Base-by-base conservation (phyloP, 2,329 filamentous ascomycete species). In the Penicillium carneum region DNA sequence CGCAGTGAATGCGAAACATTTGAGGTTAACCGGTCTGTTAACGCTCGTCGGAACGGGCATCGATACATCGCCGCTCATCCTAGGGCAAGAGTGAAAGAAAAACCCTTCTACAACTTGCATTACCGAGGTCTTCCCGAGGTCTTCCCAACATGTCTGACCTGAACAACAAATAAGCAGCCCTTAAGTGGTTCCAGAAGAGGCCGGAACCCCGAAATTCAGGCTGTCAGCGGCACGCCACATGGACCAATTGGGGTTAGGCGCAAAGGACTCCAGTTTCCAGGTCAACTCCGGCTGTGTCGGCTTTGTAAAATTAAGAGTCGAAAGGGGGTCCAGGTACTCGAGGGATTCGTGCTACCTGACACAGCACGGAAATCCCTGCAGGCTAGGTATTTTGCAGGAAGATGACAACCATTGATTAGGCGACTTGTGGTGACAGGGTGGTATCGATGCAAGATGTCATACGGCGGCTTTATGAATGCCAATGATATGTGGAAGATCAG, bases 401-500 rank as follows among this genome's bases (percentile, higher is more conserved):
- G 38, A 38, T 45, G 2, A 6, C 46, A 42, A 20, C 54, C 54
- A 43, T 42, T 50, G n/a, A 36, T 18, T 53, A 46, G 12, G 41
- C 11, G 42, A 38, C 20, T 34, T 36, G 12, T 5, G 7, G 18
- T 20, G 7, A 49, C 43, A 29, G 31, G 23, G 42, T 42, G n/a
- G 36, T 29, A 39, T 45, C 46, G 31, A 50, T 43, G 29, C 41
- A 59, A n/a, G 11, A 34, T 46, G 48, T 53, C 41, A 39, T 48
- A 39, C 33, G 31, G 29, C 33, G 16, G 39, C 11, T 29, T 20
- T 3, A 36, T 18, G 10, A 16, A 45, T 45, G 14, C 41, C 39
- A 55, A 55, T 55, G 18, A 38, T 11, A 46, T 47, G 23, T 26
- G 58, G 53, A 18, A 43, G 57, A 56, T 59, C 51, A 23, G 29